phyloP scores from a whole-genome alignment of 2,329 filamentous ascomycete species.

The Fusarium zealandicum region DNA sequence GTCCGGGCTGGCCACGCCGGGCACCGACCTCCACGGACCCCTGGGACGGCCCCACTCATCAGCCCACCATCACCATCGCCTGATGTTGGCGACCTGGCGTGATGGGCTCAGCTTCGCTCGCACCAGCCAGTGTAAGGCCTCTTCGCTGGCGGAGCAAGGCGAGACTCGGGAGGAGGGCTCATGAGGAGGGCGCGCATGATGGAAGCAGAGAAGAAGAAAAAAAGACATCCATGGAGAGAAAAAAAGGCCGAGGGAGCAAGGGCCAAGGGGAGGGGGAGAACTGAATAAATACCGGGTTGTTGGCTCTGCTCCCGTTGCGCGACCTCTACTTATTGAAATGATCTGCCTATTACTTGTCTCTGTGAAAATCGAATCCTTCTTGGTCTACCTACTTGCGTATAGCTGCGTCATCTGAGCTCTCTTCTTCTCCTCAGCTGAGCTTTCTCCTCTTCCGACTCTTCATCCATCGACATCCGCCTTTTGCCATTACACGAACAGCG shows the following conservation, averaged over 20 bases:
- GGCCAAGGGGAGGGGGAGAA: slow-evolving; percentile 13
- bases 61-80: slow-evolving; percentile 36
- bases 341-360: slow-evolving; percentile 6
- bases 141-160: slow-evolving; percentile 38
- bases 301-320: slow-evolving; percentile 12
- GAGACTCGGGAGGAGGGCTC: slow-evolving; percentile 35
- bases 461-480: not conserved
- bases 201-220: slow-evolving; percentile 6
- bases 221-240: slow-evolving; percentile 2
- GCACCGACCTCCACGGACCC: slow-evolving; percentile 34
- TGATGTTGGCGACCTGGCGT: slow-evolving; percentile 42
- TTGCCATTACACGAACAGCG: not conserved
- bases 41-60: slow-evolving; percentile 40
- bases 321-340: slow-evolving; percentile 11
- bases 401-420: not conserved
- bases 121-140: slow-evolving; percentile 9
- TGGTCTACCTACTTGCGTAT: not conserved
- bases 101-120: slow-evolving; percentile 38
- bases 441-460: not conserved
- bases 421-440: slow-evolving; percentile 1
- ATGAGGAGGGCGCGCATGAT: slow-evolving; percentile 19
- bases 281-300: slow-evolving; percentile 38
- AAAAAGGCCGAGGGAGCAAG: slow-evolving; percentile 11
- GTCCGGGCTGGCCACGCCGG: slow-evolving; percentile 33
- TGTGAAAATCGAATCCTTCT: slow-evolving; percentile 4